phyloP scores from a whole-genome alignment of 345 rosid species.

The Acer campestre region DNA sequence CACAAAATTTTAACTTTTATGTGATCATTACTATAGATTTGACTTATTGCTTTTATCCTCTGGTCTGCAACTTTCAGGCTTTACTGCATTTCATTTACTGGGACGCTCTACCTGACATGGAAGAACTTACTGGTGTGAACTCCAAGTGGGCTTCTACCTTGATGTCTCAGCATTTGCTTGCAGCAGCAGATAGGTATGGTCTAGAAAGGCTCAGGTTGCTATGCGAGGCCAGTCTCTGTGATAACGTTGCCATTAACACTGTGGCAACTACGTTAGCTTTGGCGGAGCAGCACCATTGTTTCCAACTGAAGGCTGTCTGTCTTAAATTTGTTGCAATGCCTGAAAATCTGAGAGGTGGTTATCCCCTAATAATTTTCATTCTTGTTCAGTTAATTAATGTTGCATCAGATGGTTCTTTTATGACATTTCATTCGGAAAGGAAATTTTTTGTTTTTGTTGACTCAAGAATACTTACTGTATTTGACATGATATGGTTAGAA shows the following conservation, averaged over 20 bases:
- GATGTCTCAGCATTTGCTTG: slow-evolving; percentile 74
- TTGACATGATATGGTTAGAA: not conserved
- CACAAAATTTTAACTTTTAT: too few relatives aligned
- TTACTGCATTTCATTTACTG: slow-evolving; percentile 65
- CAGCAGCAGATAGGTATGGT: slow-evolving; percentile 72
- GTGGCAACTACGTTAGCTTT: slow-evolving; percentile 69
- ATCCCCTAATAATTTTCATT: not conserved
- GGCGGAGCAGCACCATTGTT: slow-evolving; percentile 75
- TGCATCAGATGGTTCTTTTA: slow-evolving; percentile 4
- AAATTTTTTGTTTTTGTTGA: not conserved
- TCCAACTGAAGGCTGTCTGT: slow-evolving; percentile 63
- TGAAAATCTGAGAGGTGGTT: slow-evolving; percentile 55
- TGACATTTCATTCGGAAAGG: not conserved
- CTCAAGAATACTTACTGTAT: not conserved
- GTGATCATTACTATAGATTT: not conserved
- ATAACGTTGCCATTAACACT: slow-evolving; percentile 59
- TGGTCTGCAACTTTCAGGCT: slow-evolving; percentile 42
- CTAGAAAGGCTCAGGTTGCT: slow-evolving; percentile 57
- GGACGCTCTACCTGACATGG: slow-evolving; percentile 59
- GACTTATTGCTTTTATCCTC: not conserved
- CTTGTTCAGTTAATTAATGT: not conserved
- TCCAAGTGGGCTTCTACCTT: slow-evolving; percentile 64
- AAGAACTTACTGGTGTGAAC: slow-evolving; percentile 59
- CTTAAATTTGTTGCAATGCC: slow-evolving; percentile 60
- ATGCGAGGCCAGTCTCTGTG: slow-evolving; percentile 57